These are phyloP conservation scores for Phialophora expanda DNA, from an alignment of 2,329 filamentous ascomycete species.

Conservation along the genomic window DNA sequence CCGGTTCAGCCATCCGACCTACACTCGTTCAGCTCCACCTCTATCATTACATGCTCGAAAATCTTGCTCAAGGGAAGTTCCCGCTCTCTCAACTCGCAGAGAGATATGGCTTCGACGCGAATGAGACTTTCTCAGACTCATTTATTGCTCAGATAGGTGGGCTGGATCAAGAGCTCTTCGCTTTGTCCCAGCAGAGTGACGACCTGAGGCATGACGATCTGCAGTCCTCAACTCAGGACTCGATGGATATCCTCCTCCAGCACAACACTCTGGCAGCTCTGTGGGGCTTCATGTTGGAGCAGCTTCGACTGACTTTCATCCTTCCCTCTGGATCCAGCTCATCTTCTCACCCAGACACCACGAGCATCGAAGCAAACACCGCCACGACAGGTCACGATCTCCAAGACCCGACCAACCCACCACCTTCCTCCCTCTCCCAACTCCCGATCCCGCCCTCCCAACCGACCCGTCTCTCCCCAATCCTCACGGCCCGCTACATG, in stretches of 20 bases:
- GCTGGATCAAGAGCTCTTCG: conserved; percentile 70
- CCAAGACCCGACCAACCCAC: conserved; percentile 26
- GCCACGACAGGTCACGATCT: background rate
- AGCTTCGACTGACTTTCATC: conserved; percentile 60
- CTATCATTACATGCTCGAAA: conserved; percentile 82
- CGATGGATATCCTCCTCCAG: conserved; percentile 58
- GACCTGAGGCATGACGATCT: conserved; percentile 23
- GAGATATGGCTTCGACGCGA: conserved; percentile 71
- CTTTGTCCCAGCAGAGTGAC: conserved; percentile 46
- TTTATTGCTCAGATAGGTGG: conserved; percentile 77
- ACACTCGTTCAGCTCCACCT: conserved; percentile 87
- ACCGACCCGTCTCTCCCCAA: conserved; percentile 50
- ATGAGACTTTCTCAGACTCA: conserved; percentile 72
- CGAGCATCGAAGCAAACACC: conserved; percentile 15
- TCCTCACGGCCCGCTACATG: conserved; percentile 53
- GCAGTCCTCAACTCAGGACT: conserved; percentile 45
- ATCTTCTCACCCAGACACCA: conserved; percentile 41
- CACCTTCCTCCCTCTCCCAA: conserved; percentile 42
- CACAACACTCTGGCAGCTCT: conserved; percentile 66
- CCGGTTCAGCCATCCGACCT: conserved; percentile 69
- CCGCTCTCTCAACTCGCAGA: conserved; percentile 71
- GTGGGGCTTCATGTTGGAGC: conserved; percentile 67
- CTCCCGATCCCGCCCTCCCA: conserved; percentile 45
- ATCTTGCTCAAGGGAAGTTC: conserved; percentile 72
- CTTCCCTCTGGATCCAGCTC: conserved; percentile 34